Base-by-base conservation (phyloP, 148 eudicot genomes). In the Bassia scoparia region DNA sequence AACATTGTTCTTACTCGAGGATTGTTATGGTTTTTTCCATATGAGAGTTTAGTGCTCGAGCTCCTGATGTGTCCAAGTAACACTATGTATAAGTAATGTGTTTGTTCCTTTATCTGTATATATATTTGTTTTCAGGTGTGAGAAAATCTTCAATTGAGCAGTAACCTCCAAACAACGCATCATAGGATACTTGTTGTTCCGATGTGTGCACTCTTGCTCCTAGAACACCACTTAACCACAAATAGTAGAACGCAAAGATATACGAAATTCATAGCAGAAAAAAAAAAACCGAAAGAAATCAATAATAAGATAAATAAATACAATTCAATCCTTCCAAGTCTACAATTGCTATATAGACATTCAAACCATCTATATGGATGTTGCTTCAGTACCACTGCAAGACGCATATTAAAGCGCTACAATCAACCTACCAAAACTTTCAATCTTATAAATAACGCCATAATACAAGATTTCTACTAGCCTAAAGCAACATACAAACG, bases 401-500 rank as follows among this genome's bases (percentile, higher is more conserved):
- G 82, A 69, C 78, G n/a, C 63, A 70, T 56, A 58, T 38, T 70
- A 63, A 48, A 55, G 55, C 48, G 64, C 76, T 71, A 77, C 29
- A 67, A 70, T 74, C 67, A 74, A 26, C 79, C 83, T 71, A 75
- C 64, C 79, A 80, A 80, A 80, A 80, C 72, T 80, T 55, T 71
- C 61, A 74, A 74, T 60, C 62, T 74, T 29, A 55, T 31, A 46
- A 46, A 69, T 49, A 34, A 62, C 16, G 26, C 76, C 77, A 80
- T 70, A 30, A 75, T 70, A 76, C 68, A 80, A 29, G 63, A 44
- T 46, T n/a, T 33, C 74, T 69, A 49, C 76, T 78, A 68, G 27
- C 82, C 82, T 66, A 80, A 35, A 63, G 53, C 56, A 60, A n/a
- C 73, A 80, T 71, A 80, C 79, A 80, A 55, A 75, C 41, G 53